Percentiles rank a stretch among this genome's conserved stretches.
Evolutionary conservation across 2,329 filamentous ascomycete genomes (phyloP).

Genomic region (Furcasterigmium furcatum): DNA sequence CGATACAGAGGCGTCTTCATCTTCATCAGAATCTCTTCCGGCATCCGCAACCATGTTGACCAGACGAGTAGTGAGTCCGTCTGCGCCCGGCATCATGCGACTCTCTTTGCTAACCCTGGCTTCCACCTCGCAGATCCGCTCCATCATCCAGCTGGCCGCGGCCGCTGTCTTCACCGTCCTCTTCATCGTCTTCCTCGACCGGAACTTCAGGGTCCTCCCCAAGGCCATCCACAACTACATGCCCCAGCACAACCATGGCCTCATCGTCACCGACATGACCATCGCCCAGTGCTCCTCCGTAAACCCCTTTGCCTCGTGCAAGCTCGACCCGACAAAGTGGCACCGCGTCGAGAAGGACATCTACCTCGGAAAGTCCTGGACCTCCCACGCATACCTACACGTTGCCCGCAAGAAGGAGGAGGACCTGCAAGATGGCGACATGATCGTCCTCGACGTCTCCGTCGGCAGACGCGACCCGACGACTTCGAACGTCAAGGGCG

Average conservation of each 20-base stretch:
- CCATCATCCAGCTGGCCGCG: slow-evolving; percentile 71
- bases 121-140: slow-evolving; percentile 48
- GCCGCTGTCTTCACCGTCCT: slow-evolving; percentile 65
- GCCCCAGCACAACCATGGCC: slow-evolving; percentile 79
- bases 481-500: slow-evolving; percentile 47
- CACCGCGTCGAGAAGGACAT: slow-evolving; percentile 72
- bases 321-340: slow-evolving; percentile 70
- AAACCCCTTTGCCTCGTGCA: slow-evolving; percentile 73
- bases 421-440: slow-evolving; percentile 70
- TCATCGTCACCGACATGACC: slow-evolving; percentile 82
- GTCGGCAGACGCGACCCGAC: slow-evolving; percentile 70
- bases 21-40: not conserved
- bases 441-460: slow-evolving; percentile 74
- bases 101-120: too few relatives aligned
- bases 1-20: too few relatives aligned
- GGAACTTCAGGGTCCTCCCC: slow-evolving; percentile 82
- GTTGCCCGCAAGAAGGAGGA: slow-evolving; percentile 83
- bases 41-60: slow-evolving; percentile 13
- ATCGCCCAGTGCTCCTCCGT: slow-evolving; percentile 72
- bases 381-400: slow-evolving; percentile 75
- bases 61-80: slow-evolving; percentile 14
- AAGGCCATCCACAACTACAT: slow-evolving; percentile 83
- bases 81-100: not conserved
- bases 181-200: slow-evolving; percentile 79
- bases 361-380: slow-evolving; percentile 71